Conservation (phyloP, 208 protist genomes). For the Entamoeba invadens region DNA sequence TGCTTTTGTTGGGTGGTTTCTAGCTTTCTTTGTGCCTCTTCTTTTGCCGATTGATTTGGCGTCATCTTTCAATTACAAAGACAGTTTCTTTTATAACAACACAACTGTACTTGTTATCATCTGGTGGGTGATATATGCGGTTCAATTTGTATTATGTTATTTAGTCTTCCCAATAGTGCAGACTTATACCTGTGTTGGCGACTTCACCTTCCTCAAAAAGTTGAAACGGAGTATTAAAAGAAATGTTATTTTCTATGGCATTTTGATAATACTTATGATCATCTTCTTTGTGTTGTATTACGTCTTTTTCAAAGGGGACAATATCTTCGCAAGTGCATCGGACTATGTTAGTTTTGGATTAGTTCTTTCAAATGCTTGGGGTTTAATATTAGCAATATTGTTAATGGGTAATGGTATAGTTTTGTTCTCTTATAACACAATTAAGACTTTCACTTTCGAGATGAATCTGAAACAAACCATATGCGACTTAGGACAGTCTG, state of each 20-base stretch:
- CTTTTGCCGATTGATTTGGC: neutral
- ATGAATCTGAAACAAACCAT: neutral
- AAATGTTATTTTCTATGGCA: neutral
- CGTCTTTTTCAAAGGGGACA: neutral
- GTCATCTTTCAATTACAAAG: neutral
- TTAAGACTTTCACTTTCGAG: neutral
- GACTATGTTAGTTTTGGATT: neutral
- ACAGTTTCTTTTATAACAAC: neutral
- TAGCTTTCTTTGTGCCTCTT: neutral
- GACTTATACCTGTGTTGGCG: neutral
- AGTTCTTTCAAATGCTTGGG: neutral
- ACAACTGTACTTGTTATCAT: neutral
- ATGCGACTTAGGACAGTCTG: neutral
- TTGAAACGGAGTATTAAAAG: neutral
- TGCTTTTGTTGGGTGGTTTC: neutral
- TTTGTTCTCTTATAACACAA: neutral
- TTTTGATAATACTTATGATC: neutral
- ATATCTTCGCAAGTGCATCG: neutral
- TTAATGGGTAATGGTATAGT: neutral
- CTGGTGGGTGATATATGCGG: neutral
- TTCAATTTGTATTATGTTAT: neutral
- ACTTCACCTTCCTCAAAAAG: neutral
- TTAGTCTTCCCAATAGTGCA: neutral
- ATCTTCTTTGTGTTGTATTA: neutral
- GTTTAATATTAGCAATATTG: neutral